phyloP scores from a whole-genome alignment of 139 green algal genomes.

The Nannochloris sp. region DNA sequence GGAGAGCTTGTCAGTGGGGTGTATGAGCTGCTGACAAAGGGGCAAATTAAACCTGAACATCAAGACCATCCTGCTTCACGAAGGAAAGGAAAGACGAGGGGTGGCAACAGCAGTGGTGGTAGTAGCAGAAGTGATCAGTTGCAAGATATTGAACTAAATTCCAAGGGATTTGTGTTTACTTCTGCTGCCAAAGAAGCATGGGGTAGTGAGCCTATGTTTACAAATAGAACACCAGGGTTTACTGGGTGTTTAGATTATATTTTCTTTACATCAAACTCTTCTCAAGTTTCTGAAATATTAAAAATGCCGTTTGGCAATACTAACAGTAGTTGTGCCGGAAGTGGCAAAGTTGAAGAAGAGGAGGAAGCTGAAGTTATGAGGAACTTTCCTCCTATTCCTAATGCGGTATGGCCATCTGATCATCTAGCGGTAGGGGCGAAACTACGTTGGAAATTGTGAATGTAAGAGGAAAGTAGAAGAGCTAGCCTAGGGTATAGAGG shows the following conservation, averaged over 20 bases:
- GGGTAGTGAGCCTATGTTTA: conserved; percentile 40
- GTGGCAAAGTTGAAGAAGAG: background rate
- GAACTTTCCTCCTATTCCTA: conserved; percentile 26
- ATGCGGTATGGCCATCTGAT: conserved; percentile 26
- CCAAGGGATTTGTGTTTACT: background rate
- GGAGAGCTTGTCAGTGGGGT: background rate
- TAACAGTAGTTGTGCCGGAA: background rate
- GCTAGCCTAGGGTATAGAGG: too few relatives aligned
- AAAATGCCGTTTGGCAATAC: conserved; percentile 19
- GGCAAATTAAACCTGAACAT: background rate
- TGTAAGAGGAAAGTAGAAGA: too few relatives aligned
- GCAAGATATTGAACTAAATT: background rate
- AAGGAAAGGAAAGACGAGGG: background rate
- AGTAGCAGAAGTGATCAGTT: background rate
- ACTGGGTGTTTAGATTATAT: conserved; percentile 52
- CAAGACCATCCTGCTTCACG: background rate
- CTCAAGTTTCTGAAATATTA: conserved; percentile 21
- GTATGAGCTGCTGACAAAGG: conserved; percentile 3
- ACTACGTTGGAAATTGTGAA: too few relatives aligned
- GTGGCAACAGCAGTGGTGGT: background rate
- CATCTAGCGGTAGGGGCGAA: conserved; percentile 35
- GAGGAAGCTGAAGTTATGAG: background rate
- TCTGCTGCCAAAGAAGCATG: conserved; percentile 1
- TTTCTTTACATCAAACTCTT: conserved; percentile 27
- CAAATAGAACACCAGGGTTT: conserved; percentile 41